Evolutionary conservation across 441 rosid species (phyloP).

Genomic region (Erodium trifolium): DNA sequence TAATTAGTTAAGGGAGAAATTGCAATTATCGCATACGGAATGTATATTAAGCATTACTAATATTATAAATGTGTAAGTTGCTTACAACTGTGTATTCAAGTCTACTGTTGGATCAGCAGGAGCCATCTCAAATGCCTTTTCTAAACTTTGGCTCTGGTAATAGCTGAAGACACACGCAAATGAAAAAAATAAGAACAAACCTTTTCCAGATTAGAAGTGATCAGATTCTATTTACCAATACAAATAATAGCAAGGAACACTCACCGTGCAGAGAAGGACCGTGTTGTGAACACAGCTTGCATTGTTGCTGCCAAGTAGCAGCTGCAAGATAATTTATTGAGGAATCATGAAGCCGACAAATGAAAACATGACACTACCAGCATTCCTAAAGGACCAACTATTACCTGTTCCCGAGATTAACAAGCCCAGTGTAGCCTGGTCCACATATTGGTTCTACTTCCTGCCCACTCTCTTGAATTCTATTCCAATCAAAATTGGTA

Average conservation of each 20-base stretch:
- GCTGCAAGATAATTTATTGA: conserved; percentile 35
- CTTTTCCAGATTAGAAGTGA: neutral
- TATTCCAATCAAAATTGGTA: conserved; percentile 92
- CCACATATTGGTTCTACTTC: conserved; percentile 75
- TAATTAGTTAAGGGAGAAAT: conserved; percentile 10
- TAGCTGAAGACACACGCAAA: conserved; percentile 39
- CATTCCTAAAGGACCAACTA: conserved; percentile 14
- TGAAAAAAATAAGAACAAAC: conserved; percentile 4
- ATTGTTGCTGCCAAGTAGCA: conserved; percentile 99
- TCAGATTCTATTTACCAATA: conserved; percentile 9
- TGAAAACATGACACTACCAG: conserved; percentile 8
- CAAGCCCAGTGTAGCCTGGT: conserved; percentile 93
- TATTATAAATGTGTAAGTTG: conserved; percentile 17
- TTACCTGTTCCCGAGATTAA: conserved; percentile 95
- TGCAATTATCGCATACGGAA: neutral
- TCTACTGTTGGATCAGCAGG: conserved; percentile 97
- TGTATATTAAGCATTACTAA: conserved; percentile 13
- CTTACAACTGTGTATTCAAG: conserved; percentile 93
- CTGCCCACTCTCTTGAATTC: conserved; percentile 95
- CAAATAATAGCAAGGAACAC: conserved; percentile 11
- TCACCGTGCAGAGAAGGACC: conserved; percentile 59
- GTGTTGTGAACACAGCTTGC: conserved; percentile 85
- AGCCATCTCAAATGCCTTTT: conserved; percentile 71
- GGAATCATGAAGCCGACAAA: conserved; percentile 14
- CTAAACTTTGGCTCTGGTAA: conserved; percentile 55